Conservation (phyloP, 1,139 yeast species). For the Groenewaldozyma auringiensis region DNA sequence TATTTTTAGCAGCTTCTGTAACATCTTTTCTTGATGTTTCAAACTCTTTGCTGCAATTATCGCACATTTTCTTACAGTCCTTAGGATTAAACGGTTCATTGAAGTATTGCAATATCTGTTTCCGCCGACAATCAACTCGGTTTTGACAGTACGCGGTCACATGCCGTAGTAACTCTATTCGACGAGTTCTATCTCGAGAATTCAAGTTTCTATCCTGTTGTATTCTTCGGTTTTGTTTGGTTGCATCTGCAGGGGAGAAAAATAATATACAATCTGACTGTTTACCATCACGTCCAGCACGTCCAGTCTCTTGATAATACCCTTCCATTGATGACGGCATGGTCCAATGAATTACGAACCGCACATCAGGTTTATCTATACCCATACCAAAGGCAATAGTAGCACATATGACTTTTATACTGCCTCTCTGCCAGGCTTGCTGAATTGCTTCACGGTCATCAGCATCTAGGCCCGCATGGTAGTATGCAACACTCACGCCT, state of each 20-base stretch:
- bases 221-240: slow-evolving; percentile 62
- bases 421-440: slow-evolving; percentile 70
- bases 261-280: slow-evolving; percentile 72
- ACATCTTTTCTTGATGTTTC: slow-evolving; percentile 55
- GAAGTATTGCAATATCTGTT: slow-evolving; percentile 82
- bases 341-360: slow-evolving; percentile 78
- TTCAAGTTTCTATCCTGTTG: slow-evolving; percentile 66
- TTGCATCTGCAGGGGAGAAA: slow-evolving; percentile 33
- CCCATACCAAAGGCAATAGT: slow-evolving; percentile 98
- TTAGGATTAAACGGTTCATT: slow-evolving; percentile 69
- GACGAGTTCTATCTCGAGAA: slow-evolving; percentile 62
- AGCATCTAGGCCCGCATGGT: slow-evolving; percentile 91
- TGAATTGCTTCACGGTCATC: slow-evolving; percentile 68
- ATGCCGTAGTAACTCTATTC: slow-evolving; percentile 66
- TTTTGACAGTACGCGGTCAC: slow-evolving; percentile 92
- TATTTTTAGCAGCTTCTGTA: slow-evolving; percentile 53
- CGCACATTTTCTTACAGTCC: slow-evolving; percentile 69
- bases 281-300: slow-evolving; percentile 91
- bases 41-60: slow-evolving; percentile 59
- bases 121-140: slow-evolving; percentile 79
- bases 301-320: slow-evolving; percentile 87
- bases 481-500: slow-evolving; percentile 65
- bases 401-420: slow-evolving; percentile 47
- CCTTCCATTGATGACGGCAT: slow-evolving; percentile 84
- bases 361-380: slow-evolving; percentile 84